Evolutionary conservation across 441 rosid genomes (phyloP).

Genomic region (Daphne laureola): DNA sequence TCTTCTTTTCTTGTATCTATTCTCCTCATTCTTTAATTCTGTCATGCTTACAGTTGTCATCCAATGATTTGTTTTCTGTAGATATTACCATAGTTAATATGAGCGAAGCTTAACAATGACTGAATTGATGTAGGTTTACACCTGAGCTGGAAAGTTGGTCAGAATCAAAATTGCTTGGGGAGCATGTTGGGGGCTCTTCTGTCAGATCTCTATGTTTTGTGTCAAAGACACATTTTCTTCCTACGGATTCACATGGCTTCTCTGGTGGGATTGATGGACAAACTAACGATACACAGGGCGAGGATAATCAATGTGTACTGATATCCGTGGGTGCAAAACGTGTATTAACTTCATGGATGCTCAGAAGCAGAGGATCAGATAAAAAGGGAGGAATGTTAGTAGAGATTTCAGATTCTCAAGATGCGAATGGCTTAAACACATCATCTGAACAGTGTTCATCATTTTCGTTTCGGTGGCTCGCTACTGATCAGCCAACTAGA

Average conservation of each 20-base stretch:
- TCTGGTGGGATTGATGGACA: conserved; percentile 19
- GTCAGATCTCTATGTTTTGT: conserved; percentile 86
- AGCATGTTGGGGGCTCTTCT: conserved; percentile 98
- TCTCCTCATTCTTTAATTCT: too few relatives aligned
- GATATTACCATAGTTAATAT: too few relatives aligned
- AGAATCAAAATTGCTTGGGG: conserved; percentile 82
- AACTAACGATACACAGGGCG: conserved; percentile 21
- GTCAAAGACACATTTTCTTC: conserved; percentile 39
- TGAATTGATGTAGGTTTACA: conserved; percentile 37
- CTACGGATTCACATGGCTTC: conserved; percentile 24
- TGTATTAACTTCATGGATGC: conserved; percentile 79
- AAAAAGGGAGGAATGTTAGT: conserved; percentile 19
- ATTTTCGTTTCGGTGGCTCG: conserved; percentile 92
- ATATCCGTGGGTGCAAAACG: conserved; percentile 95
- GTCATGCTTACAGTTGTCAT: too few relatives aligned
- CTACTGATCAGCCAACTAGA: conserved; percentile 88
- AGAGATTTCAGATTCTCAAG: conserved; percentile 11
- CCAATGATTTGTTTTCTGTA: too few relatives aligned
- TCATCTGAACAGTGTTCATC: conserved; percentile 30
- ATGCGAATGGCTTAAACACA: conserved; percentile 21
- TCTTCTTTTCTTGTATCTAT: too few relatives aligned
- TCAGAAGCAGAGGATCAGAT: conserved; percentile 38
- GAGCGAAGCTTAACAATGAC: too few relatives aligned
- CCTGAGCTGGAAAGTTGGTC: conserved; percentile 58
- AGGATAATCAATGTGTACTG: conserved; percentile 47